Percentiles rank a stretch among this genome's conserved stretches.
These are phyloP conservation scores for Curvularia spicifera DNA, from an alignment of 2,329 filamentous ascomycete species.

Conservation along the genomic window DNA sequence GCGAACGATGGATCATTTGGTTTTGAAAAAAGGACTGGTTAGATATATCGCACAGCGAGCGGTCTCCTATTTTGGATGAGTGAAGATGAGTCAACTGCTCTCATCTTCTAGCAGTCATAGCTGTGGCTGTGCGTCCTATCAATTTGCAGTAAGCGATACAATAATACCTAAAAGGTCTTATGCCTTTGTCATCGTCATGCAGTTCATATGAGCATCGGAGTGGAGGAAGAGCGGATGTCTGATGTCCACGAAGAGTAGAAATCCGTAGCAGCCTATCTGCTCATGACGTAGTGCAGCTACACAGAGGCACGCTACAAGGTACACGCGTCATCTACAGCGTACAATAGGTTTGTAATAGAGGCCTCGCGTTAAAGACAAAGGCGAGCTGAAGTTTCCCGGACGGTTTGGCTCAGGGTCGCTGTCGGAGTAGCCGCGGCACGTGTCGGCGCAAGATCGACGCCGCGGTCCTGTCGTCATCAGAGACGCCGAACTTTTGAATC, in stretches of 20 bases:
- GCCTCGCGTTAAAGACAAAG: neutral
- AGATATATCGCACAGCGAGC: neutral
- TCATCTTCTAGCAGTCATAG: neutral
- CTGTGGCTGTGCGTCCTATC: neutral
- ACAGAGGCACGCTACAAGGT: neutral
- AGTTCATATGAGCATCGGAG: neutral
- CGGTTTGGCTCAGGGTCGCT: neutral
- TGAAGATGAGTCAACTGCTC: constrained; percentile 11
- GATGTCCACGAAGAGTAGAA: neutral
- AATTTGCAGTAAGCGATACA: neutral
- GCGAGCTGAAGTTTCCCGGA: neutral
- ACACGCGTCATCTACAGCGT: neutral
- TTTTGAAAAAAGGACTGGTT: no score
- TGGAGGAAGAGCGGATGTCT: neutral
- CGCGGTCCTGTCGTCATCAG: constrained; percentile 38
- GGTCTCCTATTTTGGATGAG: neutral
- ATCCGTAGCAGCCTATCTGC: neutral
- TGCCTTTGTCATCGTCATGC: neutral
- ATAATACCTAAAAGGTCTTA: neutral
- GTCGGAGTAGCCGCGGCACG: constrained; percentile 26
- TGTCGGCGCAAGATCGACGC: constrained; percentile 27
- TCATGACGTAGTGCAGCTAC: constrained; percentile 4
- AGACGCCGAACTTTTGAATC: constrained; percentile 38
- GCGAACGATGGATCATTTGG: neutral
- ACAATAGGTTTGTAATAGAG: neutral